Percentiles rank a stretch among this genome's conserved stretches.
These are phyloP conservation scores for Ophiostoma pallidulum DNA, from an alignment of 2,329 filamentous ascomycete genomes.

Conservation along the genomic window DNA sequence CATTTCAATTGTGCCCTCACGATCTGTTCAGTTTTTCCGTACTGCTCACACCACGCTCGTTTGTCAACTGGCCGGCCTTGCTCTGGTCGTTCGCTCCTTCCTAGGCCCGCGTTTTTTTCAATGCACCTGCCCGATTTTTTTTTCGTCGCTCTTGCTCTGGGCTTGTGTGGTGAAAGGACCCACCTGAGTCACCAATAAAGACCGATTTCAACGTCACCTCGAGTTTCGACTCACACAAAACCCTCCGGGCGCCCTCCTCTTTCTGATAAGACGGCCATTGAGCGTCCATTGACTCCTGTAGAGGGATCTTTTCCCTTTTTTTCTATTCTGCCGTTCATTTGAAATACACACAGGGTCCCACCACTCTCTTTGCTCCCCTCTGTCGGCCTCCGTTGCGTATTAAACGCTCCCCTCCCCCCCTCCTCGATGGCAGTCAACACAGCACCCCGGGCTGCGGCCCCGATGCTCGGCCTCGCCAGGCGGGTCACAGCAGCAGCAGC, in stretches of 20 bases:
- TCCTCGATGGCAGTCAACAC: not conserved
- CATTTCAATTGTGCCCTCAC: too few species aligned
- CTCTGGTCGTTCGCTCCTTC: not conserved
- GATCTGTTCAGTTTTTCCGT: too few species aligned
- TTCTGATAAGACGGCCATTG: not conserved
- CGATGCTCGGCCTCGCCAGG: conserved; percentile 8
- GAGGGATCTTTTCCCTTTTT: too few species aligned
- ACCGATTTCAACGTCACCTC: not conserved
- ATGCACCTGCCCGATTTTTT: not conserved
- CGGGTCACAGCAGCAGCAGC: not conserved
- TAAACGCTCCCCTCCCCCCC: not conserved
- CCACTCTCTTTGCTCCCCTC: not conserved
- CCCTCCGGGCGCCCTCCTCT: too few species aligned
- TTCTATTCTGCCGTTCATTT: too few species aligned
- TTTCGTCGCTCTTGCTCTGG: not conserved
- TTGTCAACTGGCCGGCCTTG: not conserved
- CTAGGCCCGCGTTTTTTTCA: not conserved
- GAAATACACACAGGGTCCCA: not conserved
- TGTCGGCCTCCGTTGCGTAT: not conserved
- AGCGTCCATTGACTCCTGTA: too few species aligned
- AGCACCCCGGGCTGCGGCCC: conserved; percentile 6
- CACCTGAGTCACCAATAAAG: conserved; percentile 6
- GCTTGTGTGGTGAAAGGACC: not conserved
- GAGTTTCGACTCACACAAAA: too few species aligned
- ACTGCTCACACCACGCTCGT: too few species aligned